Percentiles rank a stretch among this genome's conserved stretches.
These are phyloP conservation scores for Debaryomyces nepalensis DNA, from an alignment of 1,139 yeast species.

Conservation along the genomic window DNA sequence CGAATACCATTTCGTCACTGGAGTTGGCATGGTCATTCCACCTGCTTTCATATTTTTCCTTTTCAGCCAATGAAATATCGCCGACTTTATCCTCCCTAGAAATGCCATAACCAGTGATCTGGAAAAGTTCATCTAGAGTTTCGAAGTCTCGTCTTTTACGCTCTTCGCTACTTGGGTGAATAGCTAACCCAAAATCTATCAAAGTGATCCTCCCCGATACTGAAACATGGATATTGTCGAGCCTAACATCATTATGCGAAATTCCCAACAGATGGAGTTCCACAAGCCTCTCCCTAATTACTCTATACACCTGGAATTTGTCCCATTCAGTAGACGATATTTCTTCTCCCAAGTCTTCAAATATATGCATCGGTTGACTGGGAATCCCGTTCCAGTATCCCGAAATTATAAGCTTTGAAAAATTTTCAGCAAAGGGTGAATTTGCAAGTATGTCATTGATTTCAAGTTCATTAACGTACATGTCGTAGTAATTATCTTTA, in stretches of 20 bases:
- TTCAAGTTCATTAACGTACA: conserved; percentile 10
- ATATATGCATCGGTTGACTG: conserved; percentile 11
- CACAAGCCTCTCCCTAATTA: conserved; percentile 7
- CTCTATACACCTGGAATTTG: conserved; percentile 5
- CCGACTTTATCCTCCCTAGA: not conserved
- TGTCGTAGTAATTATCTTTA: conserved; percentile 4
- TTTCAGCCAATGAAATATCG: not conserved
- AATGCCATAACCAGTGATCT: not conserved
- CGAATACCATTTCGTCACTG: not conserved
- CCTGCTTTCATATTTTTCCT: not conserved
- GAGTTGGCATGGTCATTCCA: not conserved
- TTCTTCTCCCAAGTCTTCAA: conserved; percentile 11
- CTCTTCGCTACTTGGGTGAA: conserved; percentile 8
- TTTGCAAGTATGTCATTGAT: conserved; percentile 11
- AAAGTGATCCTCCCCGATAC: conserved; percentile 7
- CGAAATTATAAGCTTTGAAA: conserved; percentile 10
- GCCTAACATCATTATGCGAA: conserved; percentile 10
- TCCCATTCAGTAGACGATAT: conserved; percentile 8
- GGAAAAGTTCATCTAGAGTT: conserved; percentile 8
- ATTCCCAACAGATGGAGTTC: conserved; percentile 10
- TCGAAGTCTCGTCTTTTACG: conserved; percentile 5
- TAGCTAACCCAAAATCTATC: conserved; percentile 10
- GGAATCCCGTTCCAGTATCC: conserved; percentile 11
- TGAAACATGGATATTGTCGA: conserved; percentile 10
- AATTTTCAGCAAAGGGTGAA: conserved; percentile 6